Base-by-base conservation (phyloP, 2,329 filamentous ascomycete genomes). In the Microsporum audouinii region DNA sequence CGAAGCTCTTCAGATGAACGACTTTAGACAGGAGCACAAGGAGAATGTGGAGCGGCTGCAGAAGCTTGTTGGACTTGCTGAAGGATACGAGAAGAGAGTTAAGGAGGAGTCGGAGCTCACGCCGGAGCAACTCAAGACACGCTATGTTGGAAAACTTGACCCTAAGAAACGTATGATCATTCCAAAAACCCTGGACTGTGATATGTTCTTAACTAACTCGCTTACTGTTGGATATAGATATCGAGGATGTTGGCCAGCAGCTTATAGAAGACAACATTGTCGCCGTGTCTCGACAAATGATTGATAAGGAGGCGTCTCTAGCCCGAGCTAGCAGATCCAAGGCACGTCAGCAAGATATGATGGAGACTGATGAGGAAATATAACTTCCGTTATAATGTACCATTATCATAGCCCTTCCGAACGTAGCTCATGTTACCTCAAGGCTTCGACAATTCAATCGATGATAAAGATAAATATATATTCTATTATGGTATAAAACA, bases 181-280 rank as follows among this genome's bases (percentile, higher is more conserved):
- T 1, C 27, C 14, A 5, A 14, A 31, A 4, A 5, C 27, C 23
- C 8, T 4, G 23, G 5, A 43, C 31, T 78, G 3, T 51, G 1
- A 14, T 41, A 59, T 27, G 6, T 17, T 39, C n/a, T 56, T 7
- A 49, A 36, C 39, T 58, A 17, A 27, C 47, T 49, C 7, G 41
- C 6, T 43, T 23, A 39, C n/a, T 39, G 7, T 58, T 29, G 27
- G 8, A 7, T 61, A 55, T 66, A 84, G 81, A 99, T 75, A 83
- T 99, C 72, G 91, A 96, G 76, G 91, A 96, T 68, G 89, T 99
- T 55, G 94, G 94, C 60, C 91, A 96, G 77, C 87, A 95, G 73
- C 83, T 97, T 66, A 97, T 99, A 70, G 95, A 99, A 78, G 94
- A 99, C 82, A 99, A 99, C 77, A 99, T 99, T 66, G 94, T 99